Base-by-base conservation (phyloP, 176 grass and related monocot genomes). In the Hyparrhenia diplandra region DNA sequence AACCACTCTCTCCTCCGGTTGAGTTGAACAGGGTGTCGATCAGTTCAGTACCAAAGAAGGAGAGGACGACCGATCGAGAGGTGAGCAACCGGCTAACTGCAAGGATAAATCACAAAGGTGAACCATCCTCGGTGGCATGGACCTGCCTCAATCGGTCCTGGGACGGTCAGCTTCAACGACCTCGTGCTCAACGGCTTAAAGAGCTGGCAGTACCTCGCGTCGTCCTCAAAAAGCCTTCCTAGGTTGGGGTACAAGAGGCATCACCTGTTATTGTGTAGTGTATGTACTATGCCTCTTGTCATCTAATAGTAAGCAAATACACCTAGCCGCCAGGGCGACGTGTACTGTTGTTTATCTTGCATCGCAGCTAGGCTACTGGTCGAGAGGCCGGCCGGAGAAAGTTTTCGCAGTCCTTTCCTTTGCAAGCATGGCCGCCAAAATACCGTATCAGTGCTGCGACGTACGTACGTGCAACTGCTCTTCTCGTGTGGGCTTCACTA, bases 241-340 rank as follows among this genome's bases (percentile, higher is more conserved):
- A 59, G 46, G 65, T 71, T 82, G n/a, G 76, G 79, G 73, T 46
- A 80, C 37, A 4, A 57, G 72, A 25, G n/a, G 72, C 54, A 55
- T 69, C 52, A 2, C 31, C 52, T 64, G 16, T 24, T 9, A 13
- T 39, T 42, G 11, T 24, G 31, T n/a, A n/a, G 31, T 32, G 31
- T 32, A 32, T 32, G 31, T 32, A 32, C n/a, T n/a, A 5, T 37
- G 67, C 8, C 9, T 23, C 10, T n/a, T 52, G 37, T 36, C 3
- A 6, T 4, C 11, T 40, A 52, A 54, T 60, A 27, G 25, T 43
- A 16, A 39, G 67, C 68, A n/a, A n/a, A n/a, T 45, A 62, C 2
- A 43, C 12, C 42, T 57, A 6, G 21, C 20, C 10, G 20, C 52
- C 21, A 13, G 46, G 57, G 31, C 58, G 46, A 71, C 40, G 31